Evolutionary conservation across 768 basidiomycete species (phyloP).

Genomic region (Trametopsis cervina): DNA sequence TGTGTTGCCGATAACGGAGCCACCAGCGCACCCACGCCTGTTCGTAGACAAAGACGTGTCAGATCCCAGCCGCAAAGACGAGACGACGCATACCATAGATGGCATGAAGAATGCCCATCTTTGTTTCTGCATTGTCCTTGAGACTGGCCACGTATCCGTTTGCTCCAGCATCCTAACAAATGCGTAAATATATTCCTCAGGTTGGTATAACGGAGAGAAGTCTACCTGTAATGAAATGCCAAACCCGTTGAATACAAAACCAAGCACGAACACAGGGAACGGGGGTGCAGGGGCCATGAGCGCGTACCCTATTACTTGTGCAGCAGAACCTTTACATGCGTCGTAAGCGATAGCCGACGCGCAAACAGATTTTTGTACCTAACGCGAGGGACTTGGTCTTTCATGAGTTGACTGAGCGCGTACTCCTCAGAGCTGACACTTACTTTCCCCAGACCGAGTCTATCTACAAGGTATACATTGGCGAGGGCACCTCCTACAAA

Average conservation of each 20-base stretch:
- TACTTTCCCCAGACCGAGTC: constrained; percentile 43
- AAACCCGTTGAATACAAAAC: constrained; percentile 40
- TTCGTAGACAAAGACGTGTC: not conserved
- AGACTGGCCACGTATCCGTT: constrained; percentile 63
- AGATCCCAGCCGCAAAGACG: no score
- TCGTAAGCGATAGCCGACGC: no score
- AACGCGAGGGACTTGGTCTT: no score
- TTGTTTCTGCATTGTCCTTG: constrained; percentile 45
- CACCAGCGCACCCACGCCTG: constrained; percentile 59
- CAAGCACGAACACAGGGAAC: constrained; percentile 55
- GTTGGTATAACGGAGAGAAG: no score
- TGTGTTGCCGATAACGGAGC: constrained; percentile 79
- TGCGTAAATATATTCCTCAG: not conserved
- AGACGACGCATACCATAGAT: constrained; percentile 47
- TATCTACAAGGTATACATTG: constrained; percentile 41
- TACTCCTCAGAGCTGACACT: no score
- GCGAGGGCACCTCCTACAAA: constrained; percentile 39
- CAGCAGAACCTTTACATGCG: constrained; percentile 38
- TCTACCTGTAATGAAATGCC: constrained; percentile 42
- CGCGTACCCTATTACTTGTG: constrained; percentile 46
- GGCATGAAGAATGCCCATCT: constrained; percentile 67
- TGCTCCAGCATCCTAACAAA: constrained; percentile 56
- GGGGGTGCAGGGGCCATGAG: constrained; percentile 52
- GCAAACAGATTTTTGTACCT: no score
- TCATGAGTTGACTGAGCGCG: no score